A percentile compares a stretch with the other conserved stretches of the same genome.
These are phyloP conservation scores for Oryza glaberrima DNA, from an alignment of 176 grass and related monocot species.

Conservation along the genomic window DNA sequence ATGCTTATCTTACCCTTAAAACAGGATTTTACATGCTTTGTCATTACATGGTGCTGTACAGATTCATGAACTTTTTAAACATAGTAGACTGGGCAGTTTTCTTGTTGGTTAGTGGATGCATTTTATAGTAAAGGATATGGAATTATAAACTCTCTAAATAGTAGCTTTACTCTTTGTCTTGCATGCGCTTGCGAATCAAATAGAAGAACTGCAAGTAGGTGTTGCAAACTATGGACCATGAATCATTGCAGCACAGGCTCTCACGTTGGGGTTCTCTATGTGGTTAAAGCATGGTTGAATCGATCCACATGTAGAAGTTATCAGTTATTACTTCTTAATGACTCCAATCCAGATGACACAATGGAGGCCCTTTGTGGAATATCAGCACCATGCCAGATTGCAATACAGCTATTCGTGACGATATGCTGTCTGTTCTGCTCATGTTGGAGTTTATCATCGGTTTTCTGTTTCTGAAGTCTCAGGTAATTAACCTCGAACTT, in stretches of 20 bases:
- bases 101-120: neutral
- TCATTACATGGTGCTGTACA: neutral
- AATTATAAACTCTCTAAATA: neutral
- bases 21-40: neutral
- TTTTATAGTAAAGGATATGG: neutral
- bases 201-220: neutral
- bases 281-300: slow-evolving; percentile 5
- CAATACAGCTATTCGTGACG: neutral
- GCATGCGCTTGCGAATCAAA: neutral
- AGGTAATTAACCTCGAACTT: neutral
- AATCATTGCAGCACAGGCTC: neutral
- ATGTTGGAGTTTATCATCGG: neutral
- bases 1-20: neutral
- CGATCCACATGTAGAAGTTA: neutral
- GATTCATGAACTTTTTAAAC: slow-evolving; percentile 10
- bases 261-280: neutral
- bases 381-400: neutral
- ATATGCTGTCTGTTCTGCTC: neutral
- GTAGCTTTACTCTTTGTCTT: neutral
- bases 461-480: neutral
- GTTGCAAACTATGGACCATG: neutral
- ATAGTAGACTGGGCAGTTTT: neutral
- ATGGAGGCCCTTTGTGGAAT: neutral
- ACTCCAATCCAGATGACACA: neutral
- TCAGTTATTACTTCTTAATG: slow-evolving; percentile 1